Evolutionary conservation across 2,329 filamentous ascomycete species (phyloP).

Genomic region (Hortaea sp.): DNA sequence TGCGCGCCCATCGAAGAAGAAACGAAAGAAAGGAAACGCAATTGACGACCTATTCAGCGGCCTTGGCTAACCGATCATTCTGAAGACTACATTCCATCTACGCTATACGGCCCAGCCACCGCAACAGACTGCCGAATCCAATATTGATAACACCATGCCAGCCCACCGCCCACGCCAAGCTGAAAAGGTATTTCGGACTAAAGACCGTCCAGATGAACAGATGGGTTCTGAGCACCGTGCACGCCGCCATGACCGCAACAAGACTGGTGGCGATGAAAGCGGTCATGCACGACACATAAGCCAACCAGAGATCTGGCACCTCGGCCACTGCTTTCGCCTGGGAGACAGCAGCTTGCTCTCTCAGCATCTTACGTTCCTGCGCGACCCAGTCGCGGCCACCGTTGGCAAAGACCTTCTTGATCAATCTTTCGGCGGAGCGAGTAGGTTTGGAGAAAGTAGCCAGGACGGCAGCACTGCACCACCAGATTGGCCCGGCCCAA

Average conservation of each 20-base stretch:
- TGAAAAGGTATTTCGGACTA: constrained; percentile 90
- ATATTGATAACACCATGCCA: constrained; percentile 71
- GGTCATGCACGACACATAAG: constrained; percentile 56
- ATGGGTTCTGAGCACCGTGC: constrained; percentile 73
- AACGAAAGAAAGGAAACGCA: constrained; percentile 51
- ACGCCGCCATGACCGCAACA: constrained; percentile 76
- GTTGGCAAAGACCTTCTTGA: not conserved
- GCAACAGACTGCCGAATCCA: constrained; percentile 48
- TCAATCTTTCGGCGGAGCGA: not conserved
- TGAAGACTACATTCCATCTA: constrained; percentile 1
- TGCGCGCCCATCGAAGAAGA: constrained; percentile 39
- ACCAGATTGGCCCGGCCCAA: constrained; percentile 87
- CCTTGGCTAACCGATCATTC: constrained; percentile 25
- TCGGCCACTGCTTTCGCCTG: not conserved
- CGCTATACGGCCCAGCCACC: constrained; percentile 8
- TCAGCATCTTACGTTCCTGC: constrained; percentile 19
- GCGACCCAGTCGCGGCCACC: constrained; percentile 16
- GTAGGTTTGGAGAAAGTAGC: constrained; percentile 32
- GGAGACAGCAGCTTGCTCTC: not conserved
- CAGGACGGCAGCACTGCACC: constrained; percentile 55
- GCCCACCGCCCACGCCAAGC: constrained; percentile 74
- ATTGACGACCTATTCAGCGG: constrained; percentile 65
- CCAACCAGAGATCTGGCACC: constrained; percentile 9
- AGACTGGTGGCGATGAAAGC: constrained; percentile 57
- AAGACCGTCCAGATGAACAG: constrained; percentile 99